Conservation (phyloP, 2,329 filamentous ascomycete species). For the Chrysoporthe deuterocubensis region DNA sequence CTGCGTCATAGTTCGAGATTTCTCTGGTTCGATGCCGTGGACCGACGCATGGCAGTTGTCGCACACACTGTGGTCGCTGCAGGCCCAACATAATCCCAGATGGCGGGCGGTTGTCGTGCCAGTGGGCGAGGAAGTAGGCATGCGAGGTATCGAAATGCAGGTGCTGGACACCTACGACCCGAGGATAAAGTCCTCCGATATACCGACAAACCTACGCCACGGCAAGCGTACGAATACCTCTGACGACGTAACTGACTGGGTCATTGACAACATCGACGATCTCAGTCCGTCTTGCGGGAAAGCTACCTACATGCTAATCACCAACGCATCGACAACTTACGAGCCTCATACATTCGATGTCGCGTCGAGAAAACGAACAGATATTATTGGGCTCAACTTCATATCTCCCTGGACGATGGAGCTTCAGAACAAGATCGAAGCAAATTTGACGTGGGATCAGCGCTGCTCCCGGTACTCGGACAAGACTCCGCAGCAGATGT, state of each 20-base stretch:
- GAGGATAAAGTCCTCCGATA: slow-evolving; percentile 5
- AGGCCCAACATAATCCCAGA: slow-evolving; percentile 15
- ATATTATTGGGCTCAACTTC: slow-evolving; percentile 5
- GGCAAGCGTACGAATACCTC: not conserved
- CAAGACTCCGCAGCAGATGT: not conserved
- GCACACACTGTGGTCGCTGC: slow-evolving; percentile 19
- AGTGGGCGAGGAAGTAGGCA: not conserved
- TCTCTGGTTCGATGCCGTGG: slow-evolving; percentile 4
- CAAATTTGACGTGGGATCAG: not conserved
- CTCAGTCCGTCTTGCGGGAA: not conserved
- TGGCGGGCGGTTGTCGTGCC: slow-evolving; percentile 25
- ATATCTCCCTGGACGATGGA: not conserved
- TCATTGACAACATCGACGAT: not conserved
- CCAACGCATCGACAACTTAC: slow-evolving; percentile 3
- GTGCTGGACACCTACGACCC: slow-evolving; percentile 23
- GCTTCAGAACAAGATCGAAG: not conserved
- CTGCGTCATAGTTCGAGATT: slow-evolving; percentile 22
- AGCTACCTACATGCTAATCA: slow-evolving; percentile 8
- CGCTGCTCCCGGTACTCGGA: slow-evolving; percentile 9
- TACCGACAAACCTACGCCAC: not conserved
- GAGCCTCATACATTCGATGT: slow-evolving; percentile 3
- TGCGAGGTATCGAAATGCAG: slow-evolving; percentile 9
- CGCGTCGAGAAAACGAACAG: not conserved
- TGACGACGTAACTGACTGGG: slow-evolving; percentile 19
- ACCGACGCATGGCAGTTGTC: slow-evolving; percentile 10